These are phyloP conservation scores for Podaxis rugospora DNA, from an alignment of 768 basidiomycete genomes.

Conservation along the genomic window DNA sequence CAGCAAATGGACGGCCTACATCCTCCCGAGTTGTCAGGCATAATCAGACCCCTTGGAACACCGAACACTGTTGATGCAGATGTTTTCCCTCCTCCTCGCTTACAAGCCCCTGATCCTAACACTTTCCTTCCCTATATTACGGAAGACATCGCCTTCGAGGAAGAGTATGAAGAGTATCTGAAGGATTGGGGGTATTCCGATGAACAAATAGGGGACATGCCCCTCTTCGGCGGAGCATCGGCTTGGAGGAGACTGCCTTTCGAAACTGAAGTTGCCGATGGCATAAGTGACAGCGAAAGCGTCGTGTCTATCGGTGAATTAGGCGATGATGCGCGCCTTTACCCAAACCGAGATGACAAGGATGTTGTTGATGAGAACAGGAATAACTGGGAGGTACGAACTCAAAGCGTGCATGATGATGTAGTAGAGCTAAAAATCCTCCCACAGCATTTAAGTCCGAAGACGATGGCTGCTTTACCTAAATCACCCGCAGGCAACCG, in stretches of 20 bases:
- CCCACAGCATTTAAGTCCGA: slow-evolving; percentile 88
- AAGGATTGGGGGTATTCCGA: slow-evolving; percentile 81
- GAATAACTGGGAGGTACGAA: slow-evolving; percentile 93
- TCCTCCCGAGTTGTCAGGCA: slow-evolving; percentile 65
- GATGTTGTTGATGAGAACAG: slow-evolving; percentile 74
- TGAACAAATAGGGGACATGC: slow-evolving; percentile 28
- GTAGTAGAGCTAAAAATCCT: slow-evolving; percentile 5
- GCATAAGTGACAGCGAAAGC: slow-evolving; percentile 93
- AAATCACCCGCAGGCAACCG: slow-evolving; percentile 84
- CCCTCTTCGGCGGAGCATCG: slow-evolving; percentile 30
- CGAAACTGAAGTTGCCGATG: slow-evolving; percentile 76
- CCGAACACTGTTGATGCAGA: slow-evolving; percentile 81
- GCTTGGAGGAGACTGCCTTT: slow-evolving; percentile 88
- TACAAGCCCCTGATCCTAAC: slow-evolving; percentile 77
- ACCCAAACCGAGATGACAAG: slow-evolving; percentile 55
- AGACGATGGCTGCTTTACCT: slow-evolving; percentile 89
- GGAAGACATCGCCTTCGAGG: slow-evolving; percentile 92
- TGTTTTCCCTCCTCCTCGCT: slow-evolving; percentile 92
- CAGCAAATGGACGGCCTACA: slow-evolving; percentile 75
- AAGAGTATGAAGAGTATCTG: slow-evolving; percentile 95
- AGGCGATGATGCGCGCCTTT: slow-evolving; percentile 71
- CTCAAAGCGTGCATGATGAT: not conserved
- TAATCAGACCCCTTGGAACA: slow-evolving; percentile 72
- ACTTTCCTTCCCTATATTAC: slow-evolving; percentile 89
- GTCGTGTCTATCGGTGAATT: slow-evolving; percentile 88